A percentile compares a stretch with the other conserved stretches of the same genome.
phyloP scores from a whole-genome alignment of 129 eudicot genomes.

The Solidago caesia region DNA sequence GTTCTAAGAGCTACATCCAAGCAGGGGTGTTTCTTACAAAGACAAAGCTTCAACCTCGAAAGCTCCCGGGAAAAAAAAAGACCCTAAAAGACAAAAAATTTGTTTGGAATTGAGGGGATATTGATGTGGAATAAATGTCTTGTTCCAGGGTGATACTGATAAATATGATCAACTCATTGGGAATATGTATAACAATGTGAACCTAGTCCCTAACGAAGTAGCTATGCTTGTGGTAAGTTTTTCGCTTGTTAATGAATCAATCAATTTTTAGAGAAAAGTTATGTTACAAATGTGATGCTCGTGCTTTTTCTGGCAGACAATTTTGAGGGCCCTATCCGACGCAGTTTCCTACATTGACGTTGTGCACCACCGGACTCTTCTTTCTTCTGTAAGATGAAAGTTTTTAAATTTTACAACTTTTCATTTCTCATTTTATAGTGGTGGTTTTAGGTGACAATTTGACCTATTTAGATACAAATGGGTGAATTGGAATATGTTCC shows the following conservation, averaged over 20 bases:
- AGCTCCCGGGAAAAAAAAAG: background rate
- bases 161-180: slow-evolving; percentile 59
- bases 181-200: slow-evolving; percentile 50
- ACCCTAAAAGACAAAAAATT: background rate
- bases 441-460: background rate
- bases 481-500: background rate
- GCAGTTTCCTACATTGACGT: slow-evolving; percentile 63
- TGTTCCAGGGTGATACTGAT: slow-evolving; percentile 57
- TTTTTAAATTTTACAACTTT: background rate
- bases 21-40: no score
- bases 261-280: background rate
- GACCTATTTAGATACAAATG: background rate
- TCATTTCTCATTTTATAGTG: background rate
- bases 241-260: slow-evolving; percentile 3
- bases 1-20: no score
- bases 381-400: slow-evolving; percentile 60
- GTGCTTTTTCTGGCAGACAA: slow-evolving; percentile 46
- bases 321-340: slow-evolving; percentile 72
- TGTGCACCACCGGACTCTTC: slow-evolving; percentile 69
- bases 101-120: background rate
- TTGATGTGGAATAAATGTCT: slow-evolving; percentile 19
- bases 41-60: no score
- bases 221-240: slow-evolving; percentile 81
- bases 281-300: background rate
- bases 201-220: slow-evolving; percentile 64